phyloP scores from a whole-genome alignment of 1,139 yeast species.

The Hyphopichia khmerensis region DNA sequence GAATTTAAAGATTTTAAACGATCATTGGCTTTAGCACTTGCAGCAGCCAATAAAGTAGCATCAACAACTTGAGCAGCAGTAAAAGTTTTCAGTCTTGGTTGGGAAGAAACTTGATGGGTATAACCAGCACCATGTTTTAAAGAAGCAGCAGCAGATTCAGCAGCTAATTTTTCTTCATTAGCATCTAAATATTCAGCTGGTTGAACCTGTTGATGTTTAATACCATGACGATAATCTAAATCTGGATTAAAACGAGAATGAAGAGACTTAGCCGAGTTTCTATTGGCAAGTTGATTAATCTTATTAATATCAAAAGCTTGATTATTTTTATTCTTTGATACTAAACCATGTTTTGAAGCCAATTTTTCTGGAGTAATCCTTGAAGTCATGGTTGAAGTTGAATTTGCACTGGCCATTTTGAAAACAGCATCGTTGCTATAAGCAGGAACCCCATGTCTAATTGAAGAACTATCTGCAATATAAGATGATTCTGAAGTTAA shows the following conservation, averaged over 20 bases:
- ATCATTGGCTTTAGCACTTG: constrained; percentile 56
- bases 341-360: constrained; percentile 46
- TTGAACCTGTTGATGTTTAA: constrained; percentile 17
- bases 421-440: constrained; percentile 37
- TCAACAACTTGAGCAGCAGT: constrained; percentile 49
- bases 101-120: constrained; percentile 24
- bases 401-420: constrained; percentile 42
- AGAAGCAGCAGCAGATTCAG: constrained; percentile 39
- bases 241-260: constrained; percentile 46
- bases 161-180: constrained; percentile 35
- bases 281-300: constrained; percentile 43
- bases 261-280: constrained; percentile 41
- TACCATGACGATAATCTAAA: constrained; percentile 44
- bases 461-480: constrained; percentile 12
- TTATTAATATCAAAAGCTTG: constrained; percentile 40
- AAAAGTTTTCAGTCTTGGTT: constrained; percentile 33
- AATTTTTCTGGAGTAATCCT: constrained; percentile 49
- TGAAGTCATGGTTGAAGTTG: constrained; percentile 44
- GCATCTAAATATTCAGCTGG: constrained; percentile 28
- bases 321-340: constrained; percentile 4
- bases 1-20: constrained; percentile 43
- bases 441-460: constrained; percentile 38
- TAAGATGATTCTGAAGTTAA: constrained; percentile 8
- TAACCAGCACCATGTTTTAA: constrained; percentile 30
- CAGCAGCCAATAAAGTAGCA: constrained; percentile 58